These are phyloP conservation scores for Besnoitia besnoiti DNA, from an alignment of 169 alveolate species.

Conservation along the genomic window DNA sequence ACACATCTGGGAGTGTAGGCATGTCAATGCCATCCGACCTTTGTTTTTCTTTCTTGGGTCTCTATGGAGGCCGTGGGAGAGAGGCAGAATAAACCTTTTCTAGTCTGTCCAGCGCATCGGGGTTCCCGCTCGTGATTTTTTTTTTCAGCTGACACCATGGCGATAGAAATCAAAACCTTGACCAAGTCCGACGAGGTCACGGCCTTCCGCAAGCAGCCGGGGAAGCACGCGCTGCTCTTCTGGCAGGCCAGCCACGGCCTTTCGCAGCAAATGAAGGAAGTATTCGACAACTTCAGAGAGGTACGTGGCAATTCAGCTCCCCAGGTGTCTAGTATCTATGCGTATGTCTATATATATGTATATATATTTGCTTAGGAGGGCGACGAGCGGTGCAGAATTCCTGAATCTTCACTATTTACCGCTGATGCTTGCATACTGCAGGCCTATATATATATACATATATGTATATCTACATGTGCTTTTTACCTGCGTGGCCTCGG, in stretches of 20 bases:
- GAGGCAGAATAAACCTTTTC: background rate
- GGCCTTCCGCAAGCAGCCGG: background rate
- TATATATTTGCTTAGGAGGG: too few relatives aligned
- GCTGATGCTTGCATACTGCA: too few relatives aligned
- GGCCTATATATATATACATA: too few relatives aligned
- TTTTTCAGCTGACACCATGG: background rate
- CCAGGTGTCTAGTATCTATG: background rate
- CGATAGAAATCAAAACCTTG: background rate
- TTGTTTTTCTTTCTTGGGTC: background rate
- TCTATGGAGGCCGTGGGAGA: too few relatives aligned
- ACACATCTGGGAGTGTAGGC: background rate
- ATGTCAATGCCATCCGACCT: background rate
- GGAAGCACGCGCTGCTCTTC: background rate
- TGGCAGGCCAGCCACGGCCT: background rate
- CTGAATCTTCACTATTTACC: too few relatives aligned
- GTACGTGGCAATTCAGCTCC: background rate
- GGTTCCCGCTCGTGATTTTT: background rate
- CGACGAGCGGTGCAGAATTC: too few relatives aligned
- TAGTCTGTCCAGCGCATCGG: background rate
- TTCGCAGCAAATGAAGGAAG: slow-evolving; percentile 12
- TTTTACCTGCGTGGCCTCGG: too few relatives aligned
- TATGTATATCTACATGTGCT: too few relatives aligned
- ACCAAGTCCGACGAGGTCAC: background rate
- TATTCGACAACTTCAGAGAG: slow-evolving; percentile 24
- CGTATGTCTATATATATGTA: too few relatives aligned